Evolutionary conservation across 164 flowering plant species (phyloP).

Genomic region (Saururus chinensis): DNA sequence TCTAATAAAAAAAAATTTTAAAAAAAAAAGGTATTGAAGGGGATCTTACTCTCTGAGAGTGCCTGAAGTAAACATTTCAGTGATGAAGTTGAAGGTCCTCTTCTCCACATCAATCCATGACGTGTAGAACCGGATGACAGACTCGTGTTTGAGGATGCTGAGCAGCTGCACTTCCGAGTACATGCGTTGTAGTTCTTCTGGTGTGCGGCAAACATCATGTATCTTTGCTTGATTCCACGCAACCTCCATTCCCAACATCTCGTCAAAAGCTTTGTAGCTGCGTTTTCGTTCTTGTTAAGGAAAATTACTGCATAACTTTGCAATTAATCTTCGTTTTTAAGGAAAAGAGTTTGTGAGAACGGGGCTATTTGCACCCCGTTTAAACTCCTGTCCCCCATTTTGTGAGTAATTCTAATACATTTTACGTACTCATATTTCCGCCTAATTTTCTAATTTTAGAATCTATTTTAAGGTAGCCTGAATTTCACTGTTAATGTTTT

Average conservation of each 20-base stretch:
- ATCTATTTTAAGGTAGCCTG: no score
- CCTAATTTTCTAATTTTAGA: no score
- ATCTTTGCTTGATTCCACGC: conserved; percentile 84
- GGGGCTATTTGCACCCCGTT: no score
- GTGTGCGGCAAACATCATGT: conserved; percentile 45
- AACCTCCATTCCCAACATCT: conserved; percentile 74
- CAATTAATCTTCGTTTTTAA: not conserved
- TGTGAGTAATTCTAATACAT: no score
- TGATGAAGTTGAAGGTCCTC: conserved; percentile 84
- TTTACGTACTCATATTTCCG: no score
- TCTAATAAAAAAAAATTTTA: not conserved
- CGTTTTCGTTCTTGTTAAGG: not conserved
- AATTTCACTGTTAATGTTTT: no score
- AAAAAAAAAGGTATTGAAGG: not conserved
- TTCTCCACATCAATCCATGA: conserved; percentile 62
- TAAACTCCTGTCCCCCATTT: no score
- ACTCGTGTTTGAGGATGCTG: conserved; percentile 60
- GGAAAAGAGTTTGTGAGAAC: no score
- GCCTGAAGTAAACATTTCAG: conserved; percentile 94
- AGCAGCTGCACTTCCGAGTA: conserved; percentile 90
- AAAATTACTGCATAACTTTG: not conserved
- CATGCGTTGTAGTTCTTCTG: conserved; percentile 60
- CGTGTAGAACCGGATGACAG: conserved; percentile 47
- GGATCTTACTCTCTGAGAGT: conserved; percentile 66
- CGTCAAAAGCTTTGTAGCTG: conserved; percentile 61